Evolutionary conservation across 441 rosid species (phyloP), one percentile per base, ranked within the genome.

Genomic region (Brassica balearica): DNA sequence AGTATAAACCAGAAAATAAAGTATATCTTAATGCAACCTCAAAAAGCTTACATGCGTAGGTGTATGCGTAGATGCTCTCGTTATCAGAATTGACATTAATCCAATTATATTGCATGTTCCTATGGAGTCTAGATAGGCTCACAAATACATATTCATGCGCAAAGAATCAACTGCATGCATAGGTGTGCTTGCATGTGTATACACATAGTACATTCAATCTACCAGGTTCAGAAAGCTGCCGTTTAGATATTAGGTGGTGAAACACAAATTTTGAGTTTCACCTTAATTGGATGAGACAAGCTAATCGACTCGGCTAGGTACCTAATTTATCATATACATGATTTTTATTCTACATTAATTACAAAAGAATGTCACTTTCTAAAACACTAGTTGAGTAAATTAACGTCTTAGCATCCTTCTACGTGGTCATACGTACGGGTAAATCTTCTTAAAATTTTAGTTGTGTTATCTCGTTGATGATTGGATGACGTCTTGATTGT

Each of bases 1-100:
- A 82, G 82, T 74, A 84, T 70, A 77, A 86, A 29, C 51, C 78
- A 81, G 78, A 78, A 63, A 81, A 71, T 56, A 70, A 78, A 66
- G 10, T 43, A 34, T 69, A 78, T 76, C 66, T 80, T 71, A 80
- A 76, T 71, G 20, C 38, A 71, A 38, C 43, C 20, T 68, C 73
- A 2, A 76, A 80, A 80, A 80, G 83, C 69, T 80, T 71, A 75
- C 83, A 80, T 76, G 77, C 68, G 77, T 75, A 75, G 11, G 61
- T 68, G 61, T 65, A 20, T 74, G 76, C 71, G 53, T 69, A 74
- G 79, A 75, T 80, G 79, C 73, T 80, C 72, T 70, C 76, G 76
- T 75, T 65, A 71, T 29, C 64, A 75, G 36, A 75, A 65, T 70
- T 65, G 59, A 70, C 73, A 48, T 48, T 75, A 75, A 66, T 32